phyloP scores from a whole-genome alignment of 2,329 filamentous ascomycete genomes.

The Falciphora oryzae region DNA sequence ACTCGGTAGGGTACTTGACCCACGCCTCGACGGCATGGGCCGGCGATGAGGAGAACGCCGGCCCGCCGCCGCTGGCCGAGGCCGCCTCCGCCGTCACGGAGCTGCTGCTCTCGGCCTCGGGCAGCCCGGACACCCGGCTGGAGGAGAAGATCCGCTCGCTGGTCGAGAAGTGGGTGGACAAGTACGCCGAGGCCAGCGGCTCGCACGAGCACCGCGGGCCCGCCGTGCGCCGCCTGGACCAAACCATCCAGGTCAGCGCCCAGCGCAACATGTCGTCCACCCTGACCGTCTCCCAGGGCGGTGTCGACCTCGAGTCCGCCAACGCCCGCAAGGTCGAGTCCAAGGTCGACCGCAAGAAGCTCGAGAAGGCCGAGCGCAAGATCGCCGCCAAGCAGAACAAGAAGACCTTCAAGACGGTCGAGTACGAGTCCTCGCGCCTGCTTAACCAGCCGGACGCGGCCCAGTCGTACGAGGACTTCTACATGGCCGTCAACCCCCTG shows the following conservation, averaged over 20 bases:
- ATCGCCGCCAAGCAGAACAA: slow-evolving; percentile 98
- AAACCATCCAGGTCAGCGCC: slow-evolving; percentile 89
- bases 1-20: slow-evolving; percentile 88
- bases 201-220: slow-evolving; percentile 65
- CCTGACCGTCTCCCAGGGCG: slow-evolving; percentile 74
- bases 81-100: slow-evolving; percentile 82
- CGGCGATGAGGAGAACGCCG: slow-evolving; percentile 50
- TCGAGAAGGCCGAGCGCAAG: slow-evolving; percentile 97
- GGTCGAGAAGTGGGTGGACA: slow-evolving; percentile 83
- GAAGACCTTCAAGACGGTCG: slow-evolving; percentile 96
- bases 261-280: slow-evolving; percentile 97
- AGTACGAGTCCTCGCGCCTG: slow-evolving; percentile 91
- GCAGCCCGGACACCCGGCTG: slow-evolving; percentile 65
- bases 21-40: slow-evolving; percentile 85
- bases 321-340: slow-evolving; percentile 93
- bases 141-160: slow-evolving; percentile 75
- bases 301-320: slow-evolving; percentile 88
- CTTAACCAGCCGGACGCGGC: slow-evolving; percentile 76
- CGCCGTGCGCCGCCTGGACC: slow-evolving; percentile 78
- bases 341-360: slow-evolving; percentile 95
- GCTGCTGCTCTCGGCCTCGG: slow-evolving; percentile 87
- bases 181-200: slow-evolving; percentile 69
- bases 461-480: slow-evolving; percentile 98
- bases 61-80: slow-evolving; percentile 72
- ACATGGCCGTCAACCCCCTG: slow-evolving; percentile 97